phyloP scores from a whole-genome alignment of 257 asterid genomes.

The Plantago major region DNA sequence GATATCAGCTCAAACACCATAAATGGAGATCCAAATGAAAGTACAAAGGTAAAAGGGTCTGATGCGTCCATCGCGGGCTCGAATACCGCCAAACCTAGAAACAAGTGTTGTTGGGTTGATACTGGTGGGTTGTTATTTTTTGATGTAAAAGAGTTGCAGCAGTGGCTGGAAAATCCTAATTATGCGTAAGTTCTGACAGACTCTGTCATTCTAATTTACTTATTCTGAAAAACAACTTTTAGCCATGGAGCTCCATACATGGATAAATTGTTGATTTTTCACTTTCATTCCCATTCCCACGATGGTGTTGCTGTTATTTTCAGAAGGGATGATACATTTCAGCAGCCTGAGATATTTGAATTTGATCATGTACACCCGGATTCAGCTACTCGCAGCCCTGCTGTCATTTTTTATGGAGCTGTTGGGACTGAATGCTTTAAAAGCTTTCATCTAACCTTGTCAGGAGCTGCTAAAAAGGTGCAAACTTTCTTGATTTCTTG shows the following conservation, averaged over 20 bases:
- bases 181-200: conserved; percentile 47
- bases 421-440: conserved; percentile 85
- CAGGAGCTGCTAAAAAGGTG: conserved; percentile 76
- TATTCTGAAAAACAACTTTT: neutral
- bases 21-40: conserved; percentile 46
- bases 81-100: conserved; percentile 47
- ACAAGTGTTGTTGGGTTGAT: conserved; percentile 95
- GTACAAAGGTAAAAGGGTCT: conserved; percentile 28
- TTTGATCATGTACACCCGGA: conserved; percentile 93
- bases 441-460: conserved; percentile 69
- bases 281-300: conserved; percentile 12
- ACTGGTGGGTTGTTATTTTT: conserved; percentile 73
- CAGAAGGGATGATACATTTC: conserved; percentile 66
- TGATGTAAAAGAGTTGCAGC: conserved; percentile 56
- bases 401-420: conserved; percentile 83
- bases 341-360: conserved; percentile 89
- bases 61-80: conserved; percentile 42
- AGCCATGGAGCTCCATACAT: conserved; percentile 5
- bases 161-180: conserved; percentile 61
- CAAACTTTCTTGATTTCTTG: conserved; percentile 15
- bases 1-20: conserved; percentile 37
- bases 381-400: conserved; percentile 64
- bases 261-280: conserved; percentile 12
- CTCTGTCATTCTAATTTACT: conserved; percentile 16
- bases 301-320: conserved; percentile 22